These are phyloP conservation scores for Wickerhamiella vanderwaltii DNA, from an alignment of 805 yeast species.

Conservation along the genomic window DNA sequence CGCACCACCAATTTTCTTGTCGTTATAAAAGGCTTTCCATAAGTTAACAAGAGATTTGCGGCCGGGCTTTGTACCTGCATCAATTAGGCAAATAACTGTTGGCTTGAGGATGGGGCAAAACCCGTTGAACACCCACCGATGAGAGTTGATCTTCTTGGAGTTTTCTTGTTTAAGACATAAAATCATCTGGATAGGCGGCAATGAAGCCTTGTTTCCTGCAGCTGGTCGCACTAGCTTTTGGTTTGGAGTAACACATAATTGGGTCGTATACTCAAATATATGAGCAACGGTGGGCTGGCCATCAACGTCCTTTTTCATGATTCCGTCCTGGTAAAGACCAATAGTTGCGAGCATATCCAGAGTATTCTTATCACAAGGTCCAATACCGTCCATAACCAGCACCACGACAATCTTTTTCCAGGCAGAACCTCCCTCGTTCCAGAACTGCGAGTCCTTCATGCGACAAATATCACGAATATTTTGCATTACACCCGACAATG, in stretches of 20 bases:
- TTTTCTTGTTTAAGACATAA: slow-evolving; percentile 87
- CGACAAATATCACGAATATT: slow-evolving; percentile 49
- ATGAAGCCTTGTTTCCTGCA: slow-evolving; percentile 34
- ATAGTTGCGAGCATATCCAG: slow-evolving; percentile 52
- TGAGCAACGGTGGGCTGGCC: slow-evolving; percentile 53
- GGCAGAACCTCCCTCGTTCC: slow-evolving; percentile 38
- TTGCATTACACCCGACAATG: slow-evolving; percentile 52
- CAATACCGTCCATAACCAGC: slow-evolving; percentile 52
- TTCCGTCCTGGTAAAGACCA: slow-evolving; percentile 56
- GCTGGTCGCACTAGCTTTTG: slow-evolving; percentile 44
- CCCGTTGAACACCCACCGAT: slow-evolving; percentile 93
- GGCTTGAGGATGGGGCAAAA: slow-evolving; percentile 80
- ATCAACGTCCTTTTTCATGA: slow-evolving; percentile 47
- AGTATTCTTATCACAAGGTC: slow-evolving; percentile 50
- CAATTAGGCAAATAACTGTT: slow-evolving; percentile 67
- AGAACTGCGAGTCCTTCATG: slow-evolving; percentile 33
- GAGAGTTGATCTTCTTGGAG: slow-evolving; percentile 83
- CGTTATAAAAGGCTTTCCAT: slow-evolving; percentile 72
- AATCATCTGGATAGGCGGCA: slow-evolving; percentile 74
- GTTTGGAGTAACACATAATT: slow-evolving; percentile 31
- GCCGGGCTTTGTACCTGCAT: slow-evolving; percentile 90
- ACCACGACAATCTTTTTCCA: slow-evolving; percentile 61
- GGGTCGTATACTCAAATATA: slow-evolving; percentile 54
- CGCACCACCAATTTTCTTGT: slow-evolving; percentile 84
- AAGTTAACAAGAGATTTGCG: slow-evolving; percentile 71